Evolutionary conservation across 176 grass and related monocot genomes (phyloP).

Genomic region (Ensete glaucum): DNA sequence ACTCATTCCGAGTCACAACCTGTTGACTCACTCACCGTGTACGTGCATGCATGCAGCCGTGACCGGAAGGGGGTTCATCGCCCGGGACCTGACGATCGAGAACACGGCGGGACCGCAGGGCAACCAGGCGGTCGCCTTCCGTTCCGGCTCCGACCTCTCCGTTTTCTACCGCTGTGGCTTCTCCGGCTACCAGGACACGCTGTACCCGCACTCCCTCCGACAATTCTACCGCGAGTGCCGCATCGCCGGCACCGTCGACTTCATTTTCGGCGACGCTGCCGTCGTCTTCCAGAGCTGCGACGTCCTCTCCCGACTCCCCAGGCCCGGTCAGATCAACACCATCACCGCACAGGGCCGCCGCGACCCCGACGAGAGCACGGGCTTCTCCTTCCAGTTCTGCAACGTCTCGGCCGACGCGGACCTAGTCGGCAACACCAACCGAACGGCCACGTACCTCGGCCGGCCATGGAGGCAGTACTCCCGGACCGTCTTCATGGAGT

Average conservation of each 20-base stretch:
- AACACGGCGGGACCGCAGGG: slow-evolving; percentile 10
- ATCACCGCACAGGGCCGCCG: neutral
- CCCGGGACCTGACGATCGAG: slow-evolving; percentile 4
- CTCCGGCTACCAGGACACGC: slow-evolving; percentile 17
- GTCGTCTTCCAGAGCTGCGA: slow-evolving; percentile 7
- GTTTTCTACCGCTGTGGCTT: slow-evolving; percentile 12
- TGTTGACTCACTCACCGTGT: neutral
- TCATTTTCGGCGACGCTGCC: slow-evolving; percentile 15
- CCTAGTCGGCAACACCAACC: neutral
- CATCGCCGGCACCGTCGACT: slow-evolving; percentile 19
- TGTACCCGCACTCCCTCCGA: slow-evolving; percentile 1
- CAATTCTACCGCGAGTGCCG: slow-evolving; percentile 13
- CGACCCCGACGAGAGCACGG: neutral
- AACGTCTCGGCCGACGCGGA: slow-evolving; percentile 4
- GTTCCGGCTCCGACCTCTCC: slow-evolving; percentile 6
- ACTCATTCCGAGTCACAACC: too few species aligned
- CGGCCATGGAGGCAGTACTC: slow-evolving; percentile 63
- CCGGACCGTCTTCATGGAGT: slow-evolving; percentile 56
- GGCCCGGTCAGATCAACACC: neutral
- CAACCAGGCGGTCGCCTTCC: slow-evolving; percentile 3
- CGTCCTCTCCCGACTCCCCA: neutral
- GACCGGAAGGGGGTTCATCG: slow-evolving; percentile 28
- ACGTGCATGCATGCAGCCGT: slow-evolving; percentile 29
- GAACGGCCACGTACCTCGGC: slow-evolving; percentile 37
- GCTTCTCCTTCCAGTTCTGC: slow-evolving; percentile 20